These are phyloP conservation scores for Heliamphora exappendiculata DNA, from an alignment of 148 eudicot species.

Conservation along the genomic window DNA sequence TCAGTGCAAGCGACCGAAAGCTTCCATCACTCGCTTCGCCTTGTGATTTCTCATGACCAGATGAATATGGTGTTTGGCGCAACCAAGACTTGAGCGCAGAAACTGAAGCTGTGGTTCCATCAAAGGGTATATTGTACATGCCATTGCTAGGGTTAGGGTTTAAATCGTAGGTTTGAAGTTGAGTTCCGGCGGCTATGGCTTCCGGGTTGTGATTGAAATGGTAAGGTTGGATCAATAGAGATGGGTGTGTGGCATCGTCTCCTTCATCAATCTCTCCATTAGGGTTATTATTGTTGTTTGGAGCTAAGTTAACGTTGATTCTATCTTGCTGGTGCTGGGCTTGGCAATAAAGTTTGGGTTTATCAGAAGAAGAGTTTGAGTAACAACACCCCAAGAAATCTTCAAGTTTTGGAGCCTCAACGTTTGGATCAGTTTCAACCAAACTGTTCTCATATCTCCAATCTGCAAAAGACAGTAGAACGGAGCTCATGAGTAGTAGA, in stretches of 20 bases:
- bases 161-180: background rate
- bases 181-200: background rate
- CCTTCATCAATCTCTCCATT: constrained; percentile 4
- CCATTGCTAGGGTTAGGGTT: constrained; percentile 1
- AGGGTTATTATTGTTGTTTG: constrained; percentile 5
- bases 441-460: constrained; percentile 27
- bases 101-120: constrained; percentile 18
- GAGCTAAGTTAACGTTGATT: constrained; percentile 14
- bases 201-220: constrained; percentile 9
- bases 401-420: constrained; percentile 39
- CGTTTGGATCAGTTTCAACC: background rate
- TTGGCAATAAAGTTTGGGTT: constrained; percentile 7
- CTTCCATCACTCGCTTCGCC: background rate
- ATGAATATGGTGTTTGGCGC: constrained; percentile 22
- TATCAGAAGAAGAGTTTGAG: constrained; percentile 18
- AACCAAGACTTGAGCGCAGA: constrained; percentile 53
- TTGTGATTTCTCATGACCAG: background rate
- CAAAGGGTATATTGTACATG: constrained; percentile 18
- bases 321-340: background rate
- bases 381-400: constrained; percentile 40
- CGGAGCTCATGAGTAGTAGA: too few relatives aligned
- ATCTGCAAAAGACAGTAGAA: constrained; percentile 11
- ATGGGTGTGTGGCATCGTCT: background rate
- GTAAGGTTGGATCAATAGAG: constrained; percentile 8
- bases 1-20: constrained; percentile 21